Base-by-base conservation (phyloP, 805 yeast genomes). In the Saccharomyces jurei region DNA sequence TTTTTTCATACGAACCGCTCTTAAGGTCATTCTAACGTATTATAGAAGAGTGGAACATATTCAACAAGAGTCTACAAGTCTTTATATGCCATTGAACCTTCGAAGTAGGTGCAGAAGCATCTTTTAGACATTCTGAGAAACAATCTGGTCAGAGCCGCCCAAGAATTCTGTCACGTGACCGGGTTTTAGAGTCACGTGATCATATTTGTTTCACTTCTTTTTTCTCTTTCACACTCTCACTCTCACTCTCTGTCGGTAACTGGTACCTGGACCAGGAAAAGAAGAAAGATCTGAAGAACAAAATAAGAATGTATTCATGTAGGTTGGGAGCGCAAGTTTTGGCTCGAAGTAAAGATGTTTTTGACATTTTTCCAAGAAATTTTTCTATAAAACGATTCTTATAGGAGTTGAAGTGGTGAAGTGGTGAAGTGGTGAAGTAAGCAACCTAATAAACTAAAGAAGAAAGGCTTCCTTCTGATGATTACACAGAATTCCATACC, bases 401-500 rank as follows among this genome's bases (percentile, higher is more conserved):
- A 17, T 36, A 22, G 25, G 14, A 11, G 5, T 13, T 13, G 41
- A 50, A 28, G 47, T 17, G 41, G 22, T 28, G 1, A 13, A 49
- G 41, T 32, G 22, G 21, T 26, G 11, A 30, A n/a, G n/a, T n/a
- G n/a, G 22, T 11, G 6, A 48, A 17, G 10, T 48, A 25, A 25
- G 13, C 11, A 47, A 47, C 10, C 3, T 9, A 14, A 17, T 3
- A 26, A 11, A 26, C 17, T 28, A 22, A 14, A 13, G 27, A 26
- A 22, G 50, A 36, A 36, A 8, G 11, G 44, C 4, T 17, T n/a
- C 44, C 11, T 25, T 17, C 44, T 29, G 44, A 64, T 67, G 60
- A 55, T 79, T 26, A 73, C 83, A 9, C 84, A 81, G 61, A 81
- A 81, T n/a, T 81, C 86, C 41, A 80, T 82, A 60, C 87, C 86